Evolutionary conservation across 192 early-diverging fungal genomes (phyloP).

Genomic region (Backusella sp.): DNA sequence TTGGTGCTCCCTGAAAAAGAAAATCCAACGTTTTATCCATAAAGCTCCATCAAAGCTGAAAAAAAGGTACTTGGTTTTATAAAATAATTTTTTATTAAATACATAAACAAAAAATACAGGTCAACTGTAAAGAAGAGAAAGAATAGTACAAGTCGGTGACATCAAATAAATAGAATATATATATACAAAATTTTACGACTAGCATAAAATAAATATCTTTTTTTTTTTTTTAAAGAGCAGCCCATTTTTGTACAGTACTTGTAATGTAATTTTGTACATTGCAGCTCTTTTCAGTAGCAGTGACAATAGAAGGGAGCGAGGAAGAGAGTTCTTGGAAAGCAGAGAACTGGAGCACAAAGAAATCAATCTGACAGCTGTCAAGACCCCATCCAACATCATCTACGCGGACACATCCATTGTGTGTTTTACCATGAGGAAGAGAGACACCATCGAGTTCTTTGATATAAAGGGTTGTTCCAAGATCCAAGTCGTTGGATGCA

Average conservation of each 20-base stretch:
- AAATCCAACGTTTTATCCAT: too few relatives aligned
- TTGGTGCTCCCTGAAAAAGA: too few relatives aligned
- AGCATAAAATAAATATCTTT: too few relatives aligned
- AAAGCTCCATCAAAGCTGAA: too few relatives aligned
- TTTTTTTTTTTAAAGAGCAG: slow-evolving; percentile 3
- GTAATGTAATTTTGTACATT: slow-evolving; percentile 19
- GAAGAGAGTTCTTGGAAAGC: slow-evolving; percentile 5
- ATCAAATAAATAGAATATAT: too few relatives aligned
- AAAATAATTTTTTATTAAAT: too few relatives aligned
- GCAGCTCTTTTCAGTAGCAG: slow-evolving; percentile 13
- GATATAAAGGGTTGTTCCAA: slow-evolving; percentile 34
- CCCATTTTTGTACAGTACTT: slow-evolving; percentile 14
- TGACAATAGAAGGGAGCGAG: background rate
- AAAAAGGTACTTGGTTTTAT: too few relatives aligned
- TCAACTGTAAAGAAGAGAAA: too few relatives aligned
- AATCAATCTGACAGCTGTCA: slow-evolving; percentile 31
- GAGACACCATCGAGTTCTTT: slow-evolving; percentile 30
- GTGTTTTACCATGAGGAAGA: slow-evolving; percentile 33
- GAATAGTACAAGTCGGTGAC: too few relatives aligned
- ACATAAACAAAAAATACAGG: too few relatives aligned
- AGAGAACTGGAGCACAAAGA: slow-evolving; percentile 26
- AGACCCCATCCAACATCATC: slow-evolving; percentile 40
- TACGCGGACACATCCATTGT: slow-evolving; percentile 44
- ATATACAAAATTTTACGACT: too few relatives aligned
- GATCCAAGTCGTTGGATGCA: slow-evolving; percentile 37